Conservation (phyloP, 345 rosid species). For the Bruguiera gymnorhiza region DNA sequence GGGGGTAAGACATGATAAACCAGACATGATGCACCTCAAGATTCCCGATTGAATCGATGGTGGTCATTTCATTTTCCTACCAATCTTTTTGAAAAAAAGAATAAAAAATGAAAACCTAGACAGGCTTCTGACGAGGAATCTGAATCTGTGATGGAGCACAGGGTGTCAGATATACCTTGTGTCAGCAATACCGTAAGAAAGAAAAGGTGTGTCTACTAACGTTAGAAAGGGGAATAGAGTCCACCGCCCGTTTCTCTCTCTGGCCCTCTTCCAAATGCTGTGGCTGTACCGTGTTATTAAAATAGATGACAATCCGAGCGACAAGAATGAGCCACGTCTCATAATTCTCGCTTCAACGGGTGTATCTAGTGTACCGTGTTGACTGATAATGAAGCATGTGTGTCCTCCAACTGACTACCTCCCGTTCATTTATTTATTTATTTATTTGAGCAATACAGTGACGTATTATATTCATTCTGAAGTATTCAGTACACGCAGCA, state of each 20-base stretch:
- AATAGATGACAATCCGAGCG: neutral
- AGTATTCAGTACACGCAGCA: no score
- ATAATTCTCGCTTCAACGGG: constrained; percentile 6
- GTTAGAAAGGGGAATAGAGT: neutral
- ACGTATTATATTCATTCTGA: no score
- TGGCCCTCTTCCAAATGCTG: neutral
- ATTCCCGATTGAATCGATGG: neutral
- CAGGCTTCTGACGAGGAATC: constrained; percentile 59
- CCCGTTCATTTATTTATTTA: no score
- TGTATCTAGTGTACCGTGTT: constrained; percentile 8
- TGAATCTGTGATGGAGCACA: constrained; percentile 42
- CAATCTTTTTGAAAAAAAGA: neutral
- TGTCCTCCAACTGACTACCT: no score
- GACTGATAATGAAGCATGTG: no score
- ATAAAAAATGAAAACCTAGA: neutral
- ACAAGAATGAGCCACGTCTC: constrained; percentile 5
- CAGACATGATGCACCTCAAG: no score
- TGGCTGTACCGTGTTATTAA: neutral
- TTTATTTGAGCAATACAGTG: no score
- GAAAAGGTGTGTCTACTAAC: neutral
- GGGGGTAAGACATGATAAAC: no score
- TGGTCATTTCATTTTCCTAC: no score
- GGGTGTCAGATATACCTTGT: neutral
- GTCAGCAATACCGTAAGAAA: neutral
- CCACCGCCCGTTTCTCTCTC: neutral